A percentile compares a stretch with the other conserved stretches of the same genome.
Conservation (phyloP, 345 rosid species). For the Dipteronia sinensis region DNA sequence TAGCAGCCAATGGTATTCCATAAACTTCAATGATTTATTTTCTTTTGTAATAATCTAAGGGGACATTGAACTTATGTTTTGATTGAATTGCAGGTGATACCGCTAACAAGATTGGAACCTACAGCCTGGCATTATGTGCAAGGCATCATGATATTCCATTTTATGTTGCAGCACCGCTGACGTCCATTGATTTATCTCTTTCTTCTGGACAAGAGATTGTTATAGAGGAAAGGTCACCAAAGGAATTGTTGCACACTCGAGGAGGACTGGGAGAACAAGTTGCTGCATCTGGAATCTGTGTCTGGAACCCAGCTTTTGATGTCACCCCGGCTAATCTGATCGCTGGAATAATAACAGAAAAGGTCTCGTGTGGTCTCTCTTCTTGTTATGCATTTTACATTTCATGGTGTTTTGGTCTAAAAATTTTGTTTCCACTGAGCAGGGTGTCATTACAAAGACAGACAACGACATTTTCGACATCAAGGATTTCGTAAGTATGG, state of each 20-base stretch:
- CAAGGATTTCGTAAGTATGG: constrained; percentile 45
- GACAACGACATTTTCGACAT: constrained; percentile 54
- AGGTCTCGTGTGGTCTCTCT: constrained; percentile 43
- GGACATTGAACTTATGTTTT: constrained; percentile 5
- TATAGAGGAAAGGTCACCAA: constrained; percentile 80
- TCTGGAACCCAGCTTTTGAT: constrained; percentile 98
- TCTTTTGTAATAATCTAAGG: constrained; percentile 4
- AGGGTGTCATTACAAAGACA: constrained; percentile 76
- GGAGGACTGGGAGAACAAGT: constrained; percentile 98
- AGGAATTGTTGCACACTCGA: constrained; percentile 67
- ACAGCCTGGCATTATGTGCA: constrained; percentile 88
- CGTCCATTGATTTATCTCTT: constrained; percentile 83
- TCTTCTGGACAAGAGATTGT: constrained; percentile 72
- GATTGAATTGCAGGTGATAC: constrained; percentile 64
- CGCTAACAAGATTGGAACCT: constrained; percentile 98
- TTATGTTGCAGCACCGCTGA: constrained; percentile 89
- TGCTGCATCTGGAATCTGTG: constrained; percentile 88
- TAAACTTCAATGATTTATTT: constrained; percentile 18
- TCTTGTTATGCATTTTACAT: background rate
- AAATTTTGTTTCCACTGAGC: constrained; percentile 16
- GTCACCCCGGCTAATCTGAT: constrained; percentile 84
- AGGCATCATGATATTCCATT: constrained; percentile 69
- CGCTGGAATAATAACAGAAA: constrained; percentile 79
- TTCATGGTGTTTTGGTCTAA: constrained; percentile 3
- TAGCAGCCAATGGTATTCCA: constrained; percentile 77